Conservation (phyloP, 129 eudicot species). For the Chrysanthemum lavandulifolium region DNA sequence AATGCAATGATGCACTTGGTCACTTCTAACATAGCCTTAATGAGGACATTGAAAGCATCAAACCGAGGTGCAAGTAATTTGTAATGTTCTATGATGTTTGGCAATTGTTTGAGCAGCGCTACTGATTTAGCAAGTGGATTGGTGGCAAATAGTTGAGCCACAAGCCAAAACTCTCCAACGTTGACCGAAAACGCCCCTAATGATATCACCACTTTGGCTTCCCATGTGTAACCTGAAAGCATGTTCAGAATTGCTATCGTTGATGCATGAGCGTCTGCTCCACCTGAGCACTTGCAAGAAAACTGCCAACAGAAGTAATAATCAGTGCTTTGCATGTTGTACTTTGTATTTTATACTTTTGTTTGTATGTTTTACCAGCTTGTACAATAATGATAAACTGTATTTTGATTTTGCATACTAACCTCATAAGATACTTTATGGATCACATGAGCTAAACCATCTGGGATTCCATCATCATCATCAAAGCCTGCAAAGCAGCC, state of each 20-base stretch:
- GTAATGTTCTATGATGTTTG: slow-evolving; percentile 61
- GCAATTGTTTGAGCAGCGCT: slow-evolving; percentile 69
- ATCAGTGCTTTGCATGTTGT: slow-evolving; percentile 9
- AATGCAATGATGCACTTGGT: slow-evolving; percentile 69
- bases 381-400: neutral
- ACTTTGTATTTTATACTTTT: neutral
- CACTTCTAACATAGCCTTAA: slow-evolving; percentile 62
- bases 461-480: slow-evolving; percentile 60
- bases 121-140: slow-evolving; percentile 83
- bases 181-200: slow-evolving; percentile 75
- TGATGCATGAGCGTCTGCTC: slow-evolving; percentile 67
- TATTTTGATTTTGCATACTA: neutral
- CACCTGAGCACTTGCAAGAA: slow-evolving; percentile 81
- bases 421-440: slow-evolving; percentile 88
- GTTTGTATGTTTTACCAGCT: slow-evolving; percentile 16
- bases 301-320: slow-evolving; percentile 45
- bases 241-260: slow-evolving; percentile 64
- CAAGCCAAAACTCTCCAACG: slow-evolving; percentile 88
- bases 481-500: slow-evolving; percentile 37
- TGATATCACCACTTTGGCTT: slow-evolving; percentile 70
- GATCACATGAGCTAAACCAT: slow-evolving; percentile 49
- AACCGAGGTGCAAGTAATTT: slow-evolving; percentile 57
- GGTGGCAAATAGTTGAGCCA: slow-evolving; percentile 52
- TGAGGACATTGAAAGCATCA: slow-evolving; percentile 56
- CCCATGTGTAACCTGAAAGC: slow-evolving; percentile 82